Evolutionary conservation across 495 filamentous ascomycete species (phyloP), one percentile per base, ranked within the genome.

Genomic region (Trichoderma parareesei): DNA sequence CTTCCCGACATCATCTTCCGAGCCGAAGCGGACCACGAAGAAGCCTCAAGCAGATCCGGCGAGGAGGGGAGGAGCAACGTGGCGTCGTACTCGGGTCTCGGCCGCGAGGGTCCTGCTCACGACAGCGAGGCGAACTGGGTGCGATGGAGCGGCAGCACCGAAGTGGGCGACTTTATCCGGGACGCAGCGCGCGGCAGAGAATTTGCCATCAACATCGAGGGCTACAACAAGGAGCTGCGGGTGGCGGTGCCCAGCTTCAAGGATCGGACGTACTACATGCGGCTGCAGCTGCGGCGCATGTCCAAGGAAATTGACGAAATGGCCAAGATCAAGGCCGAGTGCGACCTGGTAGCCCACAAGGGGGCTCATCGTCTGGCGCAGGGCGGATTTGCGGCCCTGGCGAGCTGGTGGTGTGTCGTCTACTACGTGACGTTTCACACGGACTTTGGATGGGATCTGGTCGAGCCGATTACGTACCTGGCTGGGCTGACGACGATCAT

Each of bases 101-200:
- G 85, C n/a, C 80, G 79, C 61, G 82, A 86, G 64, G 69, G 65
- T 60, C 66, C 66, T 43, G 70, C 76, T 35, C 64, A 74, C 46
- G 67, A 82, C 27, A 66, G 69, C 20, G 73, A 78, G 6, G 71
- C 73, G 68, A 79, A 83, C 33, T 93, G 92, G 77, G 90, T 96
- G 0, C 89, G 92, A n/a, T 98, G 93, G 93, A 92, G 89, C 20
- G 84, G 85, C 46, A 87, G 86, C 16, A 97, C 93, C 10, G 93
- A 97, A 69, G 87, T 98, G 38, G 93, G 93, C 10, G 93, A 97
- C 76, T 98, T 98, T 74, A 91, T 98, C 66, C 90, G 91, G 5
- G 93, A 97, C 69, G 93, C 93, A 0, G 88, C 92, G 4, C 81
- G 91, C 0, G 88, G 87, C 0, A 80, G 88, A 59, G 90, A 96